These are phyloP conservation scores for Phalaenopsis hybrid DNA, from an alignment of 116 monocot species.

Conservation along the genomic window DNA sequence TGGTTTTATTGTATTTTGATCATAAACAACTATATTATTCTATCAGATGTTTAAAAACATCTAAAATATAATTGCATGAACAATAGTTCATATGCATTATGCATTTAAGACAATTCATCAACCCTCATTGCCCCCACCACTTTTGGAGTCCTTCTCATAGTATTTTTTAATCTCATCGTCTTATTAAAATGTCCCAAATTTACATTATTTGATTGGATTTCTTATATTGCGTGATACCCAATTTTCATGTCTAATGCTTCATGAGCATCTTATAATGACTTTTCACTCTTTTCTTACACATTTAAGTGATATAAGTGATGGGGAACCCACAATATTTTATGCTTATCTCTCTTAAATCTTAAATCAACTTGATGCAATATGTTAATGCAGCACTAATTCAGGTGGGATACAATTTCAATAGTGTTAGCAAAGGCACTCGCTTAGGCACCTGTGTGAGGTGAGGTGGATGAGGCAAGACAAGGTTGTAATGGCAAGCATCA, in stretches of 20 bases:
- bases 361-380: no score
- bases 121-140: neutral
- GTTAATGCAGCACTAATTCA: no score
- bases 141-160: neutral
- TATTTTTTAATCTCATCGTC: neutral
- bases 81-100: neutral
- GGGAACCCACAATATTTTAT: neutral
- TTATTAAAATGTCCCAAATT: neutral
- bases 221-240: neutral
- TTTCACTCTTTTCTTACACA: neutral
- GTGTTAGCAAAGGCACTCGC: no score
- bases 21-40: neutral
- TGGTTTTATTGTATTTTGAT: neutral
- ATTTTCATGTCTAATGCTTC: neutral
- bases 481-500: no score
- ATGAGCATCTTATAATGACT: neutral
- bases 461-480: no score
- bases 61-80: neutral
- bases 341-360: neutral
- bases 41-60: neutral
- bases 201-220: neutral
- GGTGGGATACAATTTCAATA: no score
- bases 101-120: neutral
- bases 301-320: neutral
- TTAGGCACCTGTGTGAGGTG: no score